Base-by-base conservation (phyloP, 129 eudicot species). In the Tagetes erecta region DNA sequence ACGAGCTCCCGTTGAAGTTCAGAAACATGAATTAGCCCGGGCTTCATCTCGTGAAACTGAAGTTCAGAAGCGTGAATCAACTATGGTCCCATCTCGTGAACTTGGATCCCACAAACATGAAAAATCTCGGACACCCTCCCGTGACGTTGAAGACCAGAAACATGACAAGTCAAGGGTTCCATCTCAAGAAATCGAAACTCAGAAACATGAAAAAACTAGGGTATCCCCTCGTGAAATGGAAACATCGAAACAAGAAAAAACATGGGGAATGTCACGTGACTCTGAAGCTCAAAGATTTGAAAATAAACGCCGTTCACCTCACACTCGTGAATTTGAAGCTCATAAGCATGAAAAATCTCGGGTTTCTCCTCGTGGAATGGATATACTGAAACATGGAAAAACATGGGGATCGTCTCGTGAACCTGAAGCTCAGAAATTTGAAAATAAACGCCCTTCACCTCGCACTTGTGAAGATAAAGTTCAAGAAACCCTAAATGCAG, bases 121-220 rank as follows among this genome's bases (percentile, higher is more conserved):
- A 35, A 52, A 31, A 39, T 37, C 50, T 49, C 50, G 10, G 41
- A 40, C 2, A 38, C 39, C 33, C 2, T 51, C 40, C 41, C 52
- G 79, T 75, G 71, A 50, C 64, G 13, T 5, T 39, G 42, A 75
- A 11, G 64, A 13, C 1, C 72, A 10, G 34, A 75, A 75, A 75
- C 72, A 36, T 6, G 27, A 36, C 13, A 35, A 11, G 8, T 6
- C 38, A 30, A 30, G 6, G 46, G 60, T 6, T 20, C 31, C 35
- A 1, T 36, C 64, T 3, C 63, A 33, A 49, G 64, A 50, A 39
- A 7, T 20, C 13, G 64, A 51, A 27, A 13, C 35, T 59, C 35
- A 30, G 64, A 53, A 71, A 71, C 52, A 38, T 20, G 66, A 56
- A 1, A 59, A 20, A 36, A 3, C 63, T 2, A 53, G 10, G 37